Conservation (phyloP, 805 yeast species). For the Scheffersomyces spartinae region DNA sequence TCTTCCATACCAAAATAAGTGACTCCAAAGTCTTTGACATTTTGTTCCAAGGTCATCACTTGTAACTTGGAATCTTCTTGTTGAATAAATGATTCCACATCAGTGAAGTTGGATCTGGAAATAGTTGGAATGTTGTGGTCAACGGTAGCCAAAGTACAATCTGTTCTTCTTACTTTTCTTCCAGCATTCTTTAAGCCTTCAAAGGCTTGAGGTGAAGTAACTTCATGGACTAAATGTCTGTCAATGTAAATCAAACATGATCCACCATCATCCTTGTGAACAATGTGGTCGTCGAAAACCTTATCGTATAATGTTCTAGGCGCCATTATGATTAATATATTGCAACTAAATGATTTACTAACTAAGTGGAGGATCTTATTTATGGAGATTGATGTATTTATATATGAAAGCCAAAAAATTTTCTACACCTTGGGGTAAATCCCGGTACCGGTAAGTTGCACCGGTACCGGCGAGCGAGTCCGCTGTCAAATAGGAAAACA, state of each 20-base stretch:
- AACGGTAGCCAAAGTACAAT: conserved; percentile 89
- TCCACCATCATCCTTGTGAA: conserved; percentile 79
- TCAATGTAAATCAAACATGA: conserved; percentile 85
- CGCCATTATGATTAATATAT: no score
- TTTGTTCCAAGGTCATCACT: conserved; percentile 84
- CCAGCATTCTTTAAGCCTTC: conserved; percentile 88
- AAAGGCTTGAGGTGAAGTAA: conserved; percentile 97
- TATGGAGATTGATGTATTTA: no score
- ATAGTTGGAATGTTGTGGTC: conserved; percentile 96
- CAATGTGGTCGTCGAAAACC: conserved; percentile 90
- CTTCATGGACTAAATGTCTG: conserved; percentile 96
- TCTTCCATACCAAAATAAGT: conserved; percentile 94
- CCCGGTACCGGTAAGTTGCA: no score
- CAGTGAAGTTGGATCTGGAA: conserved; percentile 67
- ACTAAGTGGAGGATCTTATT: no score
- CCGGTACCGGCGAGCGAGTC: no score
- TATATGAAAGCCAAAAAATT: no score
- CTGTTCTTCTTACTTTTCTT: conserved; percentile 80
- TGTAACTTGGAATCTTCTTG: conserved; percentile 90
- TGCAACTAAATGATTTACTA: no score
- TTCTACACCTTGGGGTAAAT: no score
- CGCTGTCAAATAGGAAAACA: no score
- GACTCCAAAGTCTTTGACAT: conserved; percentile 80
- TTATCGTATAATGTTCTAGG: conserved; percentile 88
- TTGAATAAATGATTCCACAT: conserved; percentile 68